Evolutionary conservation across 306 rosid species (phyloP), one percentile per base, ranked within the genome.

Genomic region (Rosa rugosa): DNA sequence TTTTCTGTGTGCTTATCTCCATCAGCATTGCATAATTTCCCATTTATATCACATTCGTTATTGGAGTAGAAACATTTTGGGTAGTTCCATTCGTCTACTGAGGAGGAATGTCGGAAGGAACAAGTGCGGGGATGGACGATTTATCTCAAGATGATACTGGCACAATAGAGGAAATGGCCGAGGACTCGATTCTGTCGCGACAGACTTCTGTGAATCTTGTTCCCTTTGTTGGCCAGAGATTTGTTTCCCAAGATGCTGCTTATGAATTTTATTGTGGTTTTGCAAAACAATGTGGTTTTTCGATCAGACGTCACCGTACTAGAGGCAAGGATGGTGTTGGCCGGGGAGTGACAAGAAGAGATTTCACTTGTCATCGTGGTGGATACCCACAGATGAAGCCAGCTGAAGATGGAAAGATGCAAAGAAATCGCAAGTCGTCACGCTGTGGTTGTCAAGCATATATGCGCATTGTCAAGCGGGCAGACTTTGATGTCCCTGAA

Each of bases 281-380:
- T 77, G 97, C 97, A 13, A 89, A 89, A 65, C 97, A 91, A 67
- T 89, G 90, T 76, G 98, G 98, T 34, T 93, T 93, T 87, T 91
- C 97, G 25, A 93, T 93, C 63, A 80, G 98, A 74, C 89, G 97
- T 3, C 97, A 93, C 56, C 94, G 97, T 6, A 91, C 94, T 75
- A 85, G 98, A 50, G 97, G 98, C 75, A 93, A 93, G 82, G 98
- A 93, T 81, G 98, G 98, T 71, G 92, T 93, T 50, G 98, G 98
- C 66, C 83, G 97, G 51, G 98, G 97, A 83, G 90, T 93, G 66
- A 93, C 97, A 3, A 89, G 98, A 65, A 86, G 98, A 79, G 97
- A 93, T 82, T 93, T 93, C 81, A 88, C 96, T 71, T 93, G 97
- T 81, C 97, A 93, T 76, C 90, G 97, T 11, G 98, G 97, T 42